These are phyloP conservation scores for Tricholoma bakamatsutake DNA, from an alignment of 768 basidiomycete genomes.

Conservation along the genomic window DNA sequence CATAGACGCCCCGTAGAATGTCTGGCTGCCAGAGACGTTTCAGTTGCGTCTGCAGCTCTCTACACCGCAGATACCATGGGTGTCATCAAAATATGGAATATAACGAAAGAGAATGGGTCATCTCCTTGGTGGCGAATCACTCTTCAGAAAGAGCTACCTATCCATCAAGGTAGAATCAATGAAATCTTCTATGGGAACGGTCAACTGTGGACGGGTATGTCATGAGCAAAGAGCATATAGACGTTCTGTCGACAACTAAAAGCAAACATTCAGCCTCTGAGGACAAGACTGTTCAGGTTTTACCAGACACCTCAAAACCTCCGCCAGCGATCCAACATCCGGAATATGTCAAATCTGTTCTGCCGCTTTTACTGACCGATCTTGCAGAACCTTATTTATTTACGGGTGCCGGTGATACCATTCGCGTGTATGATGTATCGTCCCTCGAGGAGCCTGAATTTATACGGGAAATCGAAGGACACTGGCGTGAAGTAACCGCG, in stretches of 20 bases:
- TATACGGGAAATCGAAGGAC: constrained; percentile 73
- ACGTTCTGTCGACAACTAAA: neutral
- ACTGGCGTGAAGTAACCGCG: constrained; percentile 84
- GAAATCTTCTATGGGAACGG: constrained; percentile 62
- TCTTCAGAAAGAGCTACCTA: constrained; percentile 47
- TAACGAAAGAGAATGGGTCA: constrained; percentile 38
- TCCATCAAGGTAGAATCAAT: constrained; percentile 83
- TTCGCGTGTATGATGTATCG: constrained; percentile 78
- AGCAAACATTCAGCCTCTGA: constrained; percentile 60
- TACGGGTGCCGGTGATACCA: constrained; percentile 78
- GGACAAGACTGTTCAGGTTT: constrained; percentile 76
- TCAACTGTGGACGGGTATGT: constrained; percentile 84
- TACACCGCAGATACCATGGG: constrained; percentile 95
- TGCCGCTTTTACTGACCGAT: constrained; percentile 59
- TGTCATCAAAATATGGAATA: constrained; percentile 73
- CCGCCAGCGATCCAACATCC: constrained; percentile 55
- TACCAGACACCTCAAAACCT: constrained; percentile 40
- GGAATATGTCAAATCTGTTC: constrained; percentile 62
- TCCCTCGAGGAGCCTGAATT: constrained; percentile 61
- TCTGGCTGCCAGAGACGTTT: constrained; percentile 48
- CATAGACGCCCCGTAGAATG: constrained; percentile 89
- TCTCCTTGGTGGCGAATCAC: constrained; percentile 44
- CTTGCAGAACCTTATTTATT: constrained; percentile 71
- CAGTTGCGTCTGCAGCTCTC: constrained; percentile 44
- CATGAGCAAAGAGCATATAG: neutral